A percentile compares a stretch with the other conserved stretches of the same genome.
phyloP scores from a whole-genome alignment of 116 monocot genomes.

The Dioscorea cayenensis region DNA sequence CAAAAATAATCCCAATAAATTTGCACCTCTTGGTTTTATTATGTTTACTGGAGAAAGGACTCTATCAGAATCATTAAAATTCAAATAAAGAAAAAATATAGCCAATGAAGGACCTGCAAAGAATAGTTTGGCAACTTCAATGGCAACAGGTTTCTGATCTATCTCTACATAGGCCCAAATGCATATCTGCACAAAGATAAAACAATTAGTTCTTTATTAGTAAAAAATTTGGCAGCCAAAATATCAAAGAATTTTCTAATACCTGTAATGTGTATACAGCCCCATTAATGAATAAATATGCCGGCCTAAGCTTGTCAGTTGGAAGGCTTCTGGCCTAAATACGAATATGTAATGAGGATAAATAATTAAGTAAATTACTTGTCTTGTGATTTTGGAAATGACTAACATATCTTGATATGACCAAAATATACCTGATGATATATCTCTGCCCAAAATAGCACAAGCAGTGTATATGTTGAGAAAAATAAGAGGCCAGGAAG shows the following conservation, averaged over 20 bases:
- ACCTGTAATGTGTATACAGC: slow-evolving; percentile 64
- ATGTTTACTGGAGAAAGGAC: background rate
- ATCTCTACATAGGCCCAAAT: slow-evolving; percentile 49
- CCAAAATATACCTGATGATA: slow-evolving; percentile 54
- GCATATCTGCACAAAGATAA: slow-evolving; percentile 27
- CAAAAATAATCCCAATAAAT: slow-evolving; percentile 10
- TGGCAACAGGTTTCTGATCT: slow-evolving; percentile 27
- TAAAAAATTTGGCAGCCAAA: background rate
- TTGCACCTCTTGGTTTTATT: background rate
- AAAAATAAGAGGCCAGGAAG: slow-evolving; percentile 78
- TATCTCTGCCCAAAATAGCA: slow-evolving; percentile 86
- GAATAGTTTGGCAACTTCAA: slow-evolving; percentile 53
- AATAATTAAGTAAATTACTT: background rate
- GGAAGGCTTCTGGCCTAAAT: slow-evolving; percentile 61
- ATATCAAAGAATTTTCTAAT: background rate
- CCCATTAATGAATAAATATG: slow-evolving; percentile 48
- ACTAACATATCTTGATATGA: background rate
- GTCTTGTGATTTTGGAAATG: background rate
- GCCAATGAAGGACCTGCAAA: slow-evolving; percentile 41
- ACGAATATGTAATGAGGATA: background rate
- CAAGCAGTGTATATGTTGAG: slow-evolving; percentile 74
- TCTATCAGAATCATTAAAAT: background rate
- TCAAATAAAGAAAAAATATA: background rate
- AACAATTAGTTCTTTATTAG: background rate
- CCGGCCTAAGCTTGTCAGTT: slow-evolving; percentile 46